phyloP scores from a whole-genome alignment of 306 rosid species.

The Castanea crenata region DNA sequence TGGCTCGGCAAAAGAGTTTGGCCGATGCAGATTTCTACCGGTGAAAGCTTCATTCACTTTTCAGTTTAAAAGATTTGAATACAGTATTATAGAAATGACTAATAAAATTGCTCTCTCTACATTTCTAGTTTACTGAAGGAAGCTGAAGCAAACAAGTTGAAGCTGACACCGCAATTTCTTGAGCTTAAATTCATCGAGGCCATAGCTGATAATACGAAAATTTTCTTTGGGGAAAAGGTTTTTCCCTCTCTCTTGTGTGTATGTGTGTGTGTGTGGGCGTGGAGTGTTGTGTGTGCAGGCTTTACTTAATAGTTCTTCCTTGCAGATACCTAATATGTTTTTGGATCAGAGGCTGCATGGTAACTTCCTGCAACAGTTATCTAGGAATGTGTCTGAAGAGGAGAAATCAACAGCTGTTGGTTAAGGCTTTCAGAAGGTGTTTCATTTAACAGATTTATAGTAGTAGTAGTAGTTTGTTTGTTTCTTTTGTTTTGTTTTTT shows the following conservation, averaged over 20 bases:
- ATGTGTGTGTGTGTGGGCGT: too few species aligned
- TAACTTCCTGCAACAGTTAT: slow-evolving; percentile 53
- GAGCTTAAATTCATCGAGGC: slow-evolving; percentile 83
- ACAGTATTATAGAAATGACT: background rate
- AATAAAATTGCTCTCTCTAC: slow-evolving; percentile 5
- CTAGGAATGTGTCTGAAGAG: slow-evolving; percentile 25
- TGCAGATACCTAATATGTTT: slow-evolving; percentile 82
- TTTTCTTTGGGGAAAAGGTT: slow-evolving; percentile 97
- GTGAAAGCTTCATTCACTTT: slow-evolving; percentile 38
- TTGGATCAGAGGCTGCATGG: slow-evolving; percentile 84
- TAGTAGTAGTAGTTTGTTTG: too few species aligned
- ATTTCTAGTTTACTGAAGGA: slow-evolving; percentile 60
- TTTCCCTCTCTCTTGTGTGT: background rate
- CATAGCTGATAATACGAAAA: slow-evolving; percentile 80
- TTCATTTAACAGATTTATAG: too few species aligned
- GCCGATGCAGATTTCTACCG: slow-evolving; percentile 87
- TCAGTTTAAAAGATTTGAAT: background rate
- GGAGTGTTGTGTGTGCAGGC: background rate
- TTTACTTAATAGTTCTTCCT: slow-evolving; percentile 23
- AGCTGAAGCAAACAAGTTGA: slow-evolving; percentile 93
- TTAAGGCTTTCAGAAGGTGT: too few species aligned
- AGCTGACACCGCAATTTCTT: slow-evolving; percentile 88
- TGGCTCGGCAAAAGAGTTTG: slow-evolving; percentile 73
- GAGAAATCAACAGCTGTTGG: slow-evolving; percentile 8
- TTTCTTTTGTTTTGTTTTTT: too few species aligned